These are phyloP conservation scores for Clavispora santaluciae DNA, from an alignment of 805 yeast species.

Conservation along the genomic window DNA sequence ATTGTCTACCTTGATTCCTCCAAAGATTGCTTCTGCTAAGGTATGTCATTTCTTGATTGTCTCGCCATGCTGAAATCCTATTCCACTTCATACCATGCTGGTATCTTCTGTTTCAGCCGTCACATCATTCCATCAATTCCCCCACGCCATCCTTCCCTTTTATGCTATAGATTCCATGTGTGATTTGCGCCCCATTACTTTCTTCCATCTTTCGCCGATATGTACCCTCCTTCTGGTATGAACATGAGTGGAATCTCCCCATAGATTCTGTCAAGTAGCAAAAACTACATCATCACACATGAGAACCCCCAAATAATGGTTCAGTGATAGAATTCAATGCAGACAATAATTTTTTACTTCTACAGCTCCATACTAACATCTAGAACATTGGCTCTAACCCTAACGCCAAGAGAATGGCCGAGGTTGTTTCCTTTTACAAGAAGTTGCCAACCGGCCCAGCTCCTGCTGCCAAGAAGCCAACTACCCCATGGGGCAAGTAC, in stretches of 20 bases:
- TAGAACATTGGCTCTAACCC: constrained; percentile 93
- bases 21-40: constrained; percentile 95
- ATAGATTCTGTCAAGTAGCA: too few relatives aligned
- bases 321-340: too few relatives aligned
- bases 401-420: constrained; percentile 93
- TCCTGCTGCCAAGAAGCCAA: constrained; percentile 61
- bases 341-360: too few relatives aligned
- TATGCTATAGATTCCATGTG: too few relatives aligned
- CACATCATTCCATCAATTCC: background rate
- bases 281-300: too few relatives aligned
- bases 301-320: too few relatives aligned
- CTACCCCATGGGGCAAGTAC: constrained; percentile 70
- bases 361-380: constrained; percentile 20
- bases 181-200: too few relatives aligned
- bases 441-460: constrained; percentile 93
- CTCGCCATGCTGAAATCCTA: background rate
- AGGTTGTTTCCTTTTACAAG: constrained; percentile 93
- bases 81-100: background rate
- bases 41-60: constrained; percentile 43
- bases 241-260: too few relatives aligned
- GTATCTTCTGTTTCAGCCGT: background rate
- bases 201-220: too few relatives aligned
- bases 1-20: constrained; percentile 94
- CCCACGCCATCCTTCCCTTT: too few relatives aligned
- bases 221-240: too few relatives aligned